Percentiles rank a stretch among this genome's conserved stretches.
phyloP scores from a whole-genome alignment of 495 filamentous ascomycete species.

The Aspergillus nidulans region DNA sequence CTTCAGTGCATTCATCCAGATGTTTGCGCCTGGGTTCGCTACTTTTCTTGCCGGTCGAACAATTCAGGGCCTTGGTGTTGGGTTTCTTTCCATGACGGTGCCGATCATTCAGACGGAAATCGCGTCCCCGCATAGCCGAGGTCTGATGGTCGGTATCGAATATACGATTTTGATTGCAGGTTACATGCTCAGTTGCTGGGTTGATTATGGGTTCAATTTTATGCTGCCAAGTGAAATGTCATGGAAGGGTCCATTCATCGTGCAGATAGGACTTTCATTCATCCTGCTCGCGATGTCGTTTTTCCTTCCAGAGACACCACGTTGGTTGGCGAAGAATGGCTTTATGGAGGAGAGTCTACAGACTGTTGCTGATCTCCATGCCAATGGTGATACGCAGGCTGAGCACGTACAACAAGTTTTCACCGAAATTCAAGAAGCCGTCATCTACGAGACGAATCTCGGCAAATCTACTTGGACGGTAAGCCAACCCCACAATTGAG shows the following conservation, averaged over 20 bases:
- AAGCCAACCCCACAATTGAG: background rate
- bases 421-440: constrained; percentile 26
- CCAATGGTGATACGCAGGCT: constrained; percentile 19
- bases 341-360: constrained; percentile 27
- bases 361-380: constrained; percentile 26
- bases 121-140: constrained; percentile 22
- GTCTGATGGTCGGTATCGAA: constrained; percentile 30
- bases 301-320: constrained; percentile 19
- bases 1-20: constrained; percentile 29
- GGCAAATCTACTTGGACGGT: constrained; percentile 26
- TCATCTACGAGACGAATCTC: constrained; percentile 24
- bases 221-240: constrained; percentile 21
- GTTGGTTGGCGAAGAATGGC: constrained; percentile 29
- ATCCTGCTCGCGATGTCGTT: constrained; percentile 24
- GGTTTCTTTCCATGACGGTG: constrained; percentile 28
- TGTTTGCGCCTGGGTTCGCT: constrained; percentile 26
- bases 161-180: constrained; percentile 27
- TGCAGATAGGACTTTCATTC: constrained; percentile 28
- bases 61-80: constrained; percentile 25
- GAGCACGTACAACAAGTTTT: constrained; percentile 22
- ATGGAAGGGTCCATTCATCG: constrained; percentile 28
- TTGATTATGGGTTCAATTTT: constrained; percentile 31
- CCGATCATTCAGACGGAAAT: constrained; percentile 30
- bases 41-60: constrained; percentile 26
- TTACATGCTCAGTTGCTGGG: constrained; percentile 30